Conservation (phyloP, 129 eudicot genomes). For the Tagetes patula region DNA sequence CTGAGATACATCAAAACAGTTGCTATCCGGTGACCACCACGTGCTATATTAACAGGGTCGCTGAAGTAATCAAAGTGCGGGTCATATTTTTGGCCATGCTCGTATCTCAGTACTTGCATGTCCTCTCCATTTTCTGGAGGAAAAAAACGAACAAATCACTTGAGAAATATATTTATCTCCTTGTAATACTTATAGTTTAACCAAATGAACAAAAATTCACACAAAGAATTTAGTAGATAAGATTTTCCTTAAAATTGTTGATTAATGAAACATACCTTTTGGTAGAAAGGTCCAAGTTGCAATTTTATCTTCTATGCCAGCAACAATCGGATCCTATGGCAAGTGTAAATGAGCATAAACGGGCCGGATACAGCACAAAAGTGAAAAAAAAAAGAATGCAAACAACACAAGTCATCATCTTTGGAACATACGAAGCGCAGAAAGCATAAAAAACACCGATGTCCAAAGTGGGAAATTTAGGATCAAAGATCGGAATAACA, state of each 20-base stretch:
- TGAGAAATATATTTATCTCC: neutral
- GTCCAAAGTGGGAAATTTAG: neutral
- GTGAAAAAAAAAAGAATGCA: neutral
- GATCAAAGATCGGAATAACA: neutral
- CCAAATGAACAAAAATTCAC: neutral
- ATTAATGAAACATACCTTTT: slow-evolving; percentile 53
- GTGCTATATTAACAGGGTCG: slow-evolving; percentile 84
- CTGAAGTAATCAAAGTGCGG: slow-evolving; percentile 83
- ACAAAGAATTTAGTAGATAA: neutral
- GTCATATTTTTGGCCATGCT: slow-evolving; percentile 91
- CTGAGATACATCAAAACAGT: slow-evolving; percentile 94
- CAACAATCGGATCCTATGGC: slow-evolving; percentile 80
- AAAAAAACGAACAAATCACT: neutral
- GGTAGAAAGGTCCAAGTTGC: slow-evolving; percentile 97
- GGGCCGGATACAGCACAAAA: neutral
- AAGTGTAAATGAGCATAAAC: slow-evolving; percentile 13
- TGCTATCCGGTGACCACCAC: slow-evolving; percentile 93
- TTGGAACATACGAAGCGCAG: neutral
- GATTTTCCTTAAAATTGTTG: slow-evolving; percentile 2
- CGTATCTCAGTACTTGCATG: slow-evolving; percentile 84
- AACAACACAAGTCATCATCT: neutral
- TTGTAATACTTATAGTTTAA: neutral
- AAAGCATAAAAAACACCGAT: neutral
- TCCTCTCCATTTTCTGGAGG: slow-evolving; percentile 89
- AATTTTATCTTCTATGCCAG: slow-evolving; percentile 90